Evolutionary conservation across 257 asterid species (phyloP), one percentile per base, ranked within the genome.

Genomic region (Solanum infundibuliforme): DNA sequence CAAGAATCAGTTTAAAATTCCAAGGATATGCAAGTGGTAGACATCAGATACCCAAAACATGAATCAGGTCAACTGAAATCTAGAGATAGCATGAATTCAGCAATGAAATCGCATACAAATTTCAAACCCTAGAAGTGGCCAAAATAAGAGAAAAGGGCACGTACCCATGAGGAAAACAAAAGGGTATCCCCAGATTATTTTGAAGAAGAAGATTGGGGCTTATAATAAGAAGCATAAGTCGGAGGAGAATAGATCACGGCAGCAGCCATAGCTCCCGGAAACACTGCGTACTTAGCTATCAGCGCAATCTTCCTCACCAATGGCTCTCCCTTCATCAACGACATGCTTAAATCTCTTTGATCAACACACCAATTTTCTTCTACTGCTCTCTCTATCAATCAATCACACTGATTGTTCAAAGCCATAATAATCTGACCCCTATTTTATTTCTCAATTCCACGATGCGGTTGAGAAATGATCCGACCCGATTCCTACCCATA

Each of bases 161-260:
- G 11, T 48, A 81, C 85, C 68, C 41, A 79, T 39, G 13, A n/a
- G 6, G 55, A 20, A 35, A 21, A 10, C 31, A 21, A 38, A 7
- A 76, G 20, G 52, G 9, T 4, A 21, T 4, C 35, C 34, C 73
- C 11, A 8, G 36, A 25, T 46, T 3, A 81, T 81, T 81, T 46
- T 18, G 39, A 85, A 38, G 87, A 43, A 81, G 84, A 83, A 12
- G 83, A 43, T 58, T 43, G 41, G 14, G 89, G 25, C 76, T 87
- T 69, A 10, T n/a, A 83, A 36, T 83, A 31, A 39, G 35, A 43
- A 66, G 60, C 85, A 23, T 87, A 91, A 87, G 77, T 35, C 4
- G 91, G 89, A 14, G 91, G 93, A 39, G 93, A 91, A 48, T 91
- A 91, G 87, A 89, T 48, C 68, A 89, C 52, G 10, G 90, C 87